phyloP scores from a whole-genome alignment of 73 alveolate species.

The Tetrahymena thermophila region DNA sequence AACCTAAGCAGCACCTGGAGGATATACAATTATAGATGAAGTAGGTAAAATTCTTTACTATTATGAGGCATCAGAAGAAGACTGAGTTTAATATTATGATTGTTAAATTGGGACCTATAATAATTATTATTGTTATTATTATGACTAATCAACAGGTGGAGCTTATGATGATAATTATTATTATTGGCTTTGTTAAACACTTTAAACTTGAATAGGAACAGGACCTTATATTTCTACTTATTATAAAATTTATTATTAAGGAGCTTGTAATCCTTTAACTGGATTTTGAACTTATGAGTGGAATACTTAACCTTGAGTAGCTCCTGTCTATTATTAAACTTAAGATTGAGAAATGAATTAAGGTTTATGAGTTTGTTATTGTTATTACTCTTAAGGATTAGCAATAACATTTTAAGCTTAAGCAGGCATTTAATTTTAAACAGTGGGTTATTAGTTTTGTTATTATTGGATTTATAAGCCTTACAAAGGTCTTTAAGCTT shows the following conservation, averaged over 20 bases:
- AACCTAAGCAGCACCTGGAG: not conserved
- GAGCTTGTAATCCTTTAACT: not conserved
- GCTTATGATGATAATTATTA: not conserved
- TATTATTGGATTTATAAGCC: no score
- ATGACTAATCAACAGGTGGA: not conserved
- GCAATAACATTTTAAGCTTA: not conserved
- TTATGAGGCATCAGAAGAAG: not conserved
- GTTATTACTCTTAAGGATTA: not conserved
- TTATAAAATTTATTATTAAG: not conserved
- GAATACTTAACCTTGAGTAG: not conserved
- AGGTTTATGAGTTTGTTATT: not conserved
- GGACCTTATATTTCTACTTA: not conserved
- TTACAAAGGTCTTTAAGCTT: no score
- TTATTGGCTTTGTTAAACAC: no score
- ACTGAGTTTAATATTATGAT: not conserved
- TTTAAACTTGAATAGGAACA: not conserved
- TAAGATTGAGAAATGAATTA: not conserved
- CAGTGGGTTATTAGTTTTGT: no score
- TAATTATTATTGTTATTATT: not conserved
- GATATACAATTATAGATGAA: not conserved
- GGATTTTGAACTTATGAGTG: not conserved
- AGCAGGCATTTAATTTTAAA: no score
- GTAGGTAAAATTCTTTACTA: not conserved
- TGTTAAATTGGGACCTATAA: not conserved
- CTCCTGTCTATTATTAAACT: not conserved